phyloP scores from a whole-genome alignment of 495 filamentous ascomycete species.

The Podospora fimiseda region DNA sequence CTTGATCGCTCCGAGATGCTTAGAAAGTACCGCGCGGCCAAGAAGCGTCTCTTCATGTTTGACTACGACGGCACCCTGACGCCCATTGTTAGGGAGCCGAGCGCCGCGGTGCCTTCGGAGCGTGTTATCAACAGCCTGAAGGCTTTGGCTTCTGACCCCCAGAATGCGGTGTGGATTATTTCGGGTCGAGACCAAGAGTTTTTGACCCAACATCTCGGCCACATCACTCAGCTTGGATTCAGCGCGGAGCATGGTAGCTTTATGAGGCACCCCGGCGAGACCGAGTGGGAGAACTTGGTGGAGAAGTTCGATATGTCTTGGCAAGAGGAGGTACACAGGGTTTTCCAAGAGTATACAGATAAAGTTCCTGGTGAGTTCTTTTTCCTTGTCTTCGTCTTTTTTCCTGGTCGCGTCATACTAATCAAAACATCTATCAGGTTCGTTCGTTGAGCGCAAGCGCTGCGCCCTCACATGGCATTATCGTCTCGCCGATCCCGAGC shows the following conservation, averaged over 20 bases:
- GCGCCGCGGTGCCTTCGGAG: slow-evolving; percentile 78
- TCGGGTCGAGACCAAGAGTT: slow-evolving; percentile 88
- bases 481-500: slow-evolving; percentile 77
- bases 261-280: slow-evolving; percentile 64
- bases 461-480: slow-evolving; percentile 97
- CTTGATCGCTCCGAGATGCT: slow-evolving; percentile 67
- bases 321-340: slow-evolving; percentile 71
- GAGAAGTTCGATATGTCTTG: slow-evolving; percentile 81
- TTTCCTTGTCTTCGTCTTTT: neutral
- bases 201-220: slow-evolving; percentile 76
- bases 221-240: slow-evolving; percentile 76
- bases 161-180: slow-evolving; percentile 95
- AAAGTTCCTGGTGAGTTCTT: slow-evolving; percentile 59
- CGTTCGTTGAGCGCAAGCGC: slow-evolving; percentile 86
- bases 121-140: slow-evolving; percentile 72
- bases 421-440: no score
- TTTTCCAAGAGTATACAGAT: slow-evolving; percentile 81
- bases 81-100: slow-evolving; percentile 84
- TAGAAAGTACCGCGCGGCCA: slow-evolving; percentile 61
- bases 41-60: slow-evolving; percentile 85
- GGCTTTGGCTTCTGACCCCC: slow-evolving; percentile 66
- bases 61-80: slow-evolving; percentile 99
- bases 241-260: slow-evolving; percentile 96
- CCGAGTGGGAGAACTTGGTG: slow-evolving; percentile 79
- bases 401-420: neutral